Evolutionary conservation across 2,329 filamentous ascomycete species (phyloP), one percentile per base, ranked within the genome.

Genomic region (Diplocarpon rosae): DNA sequence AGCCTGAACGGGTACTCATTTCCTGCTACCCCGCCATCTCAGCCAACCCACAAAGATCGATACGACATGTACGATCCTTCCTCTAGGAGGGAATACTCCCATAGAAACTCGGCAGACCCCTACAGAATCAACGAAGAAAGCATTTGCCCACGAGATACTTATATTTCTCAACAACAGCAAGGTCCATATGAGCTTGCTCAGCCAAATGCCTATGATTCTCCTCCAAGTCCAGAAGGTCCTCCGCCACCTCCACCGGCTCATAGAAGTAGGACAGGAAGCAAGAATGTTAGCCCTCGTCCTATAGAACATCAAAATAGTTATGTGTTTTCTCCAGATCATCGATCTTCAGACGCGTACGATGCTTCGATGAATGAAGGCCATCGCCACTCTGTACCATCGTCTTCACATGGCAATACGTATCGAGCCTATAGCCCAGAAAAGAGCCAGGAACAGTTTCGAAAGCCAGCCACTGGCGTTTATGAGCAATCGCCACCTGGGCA

Each of bases 161-260:
- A 61, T 33, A 47, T 45, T 35, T 40, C 49, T 27, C 49, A 43
- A 36, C 52, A 31, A 43, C 41, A 37, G 13, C 41, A 55, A 16
- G 41, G 43, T n/a, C 39, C 51, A 14, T 62, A 60, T 44, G 59
- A 62, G 5, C 30, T 53, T 15, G 54, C 59, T 24, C 52, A 52
- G 17, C 47, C 47, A 13, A 52, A 56, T 33, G 51, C 60, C 11
- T 59, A 54, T 47, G 55, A 49, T 8, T 44, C 55, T 30, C 57
- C 59, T 31, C 54, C 55, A 43, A 61, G 59, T 42, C 59, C 57
- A n/a, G 56, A 48, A 28, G 59, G 59, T 4, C 59, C 59, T 16
- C 60, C 60, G 11, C 60, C 60, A 3, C 60, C 59, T 24, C 60
- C 60, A 12, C 60, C 60, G 34, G 56, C 51, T 17, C 59, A 62